A percentile compares a stretch with the other conserved stretches of the same genome.
phyloP scores from a whole-genome alignment of 2,329 filamentous ascomycete genomes.

The Diaporthe caulivora region DNA sequence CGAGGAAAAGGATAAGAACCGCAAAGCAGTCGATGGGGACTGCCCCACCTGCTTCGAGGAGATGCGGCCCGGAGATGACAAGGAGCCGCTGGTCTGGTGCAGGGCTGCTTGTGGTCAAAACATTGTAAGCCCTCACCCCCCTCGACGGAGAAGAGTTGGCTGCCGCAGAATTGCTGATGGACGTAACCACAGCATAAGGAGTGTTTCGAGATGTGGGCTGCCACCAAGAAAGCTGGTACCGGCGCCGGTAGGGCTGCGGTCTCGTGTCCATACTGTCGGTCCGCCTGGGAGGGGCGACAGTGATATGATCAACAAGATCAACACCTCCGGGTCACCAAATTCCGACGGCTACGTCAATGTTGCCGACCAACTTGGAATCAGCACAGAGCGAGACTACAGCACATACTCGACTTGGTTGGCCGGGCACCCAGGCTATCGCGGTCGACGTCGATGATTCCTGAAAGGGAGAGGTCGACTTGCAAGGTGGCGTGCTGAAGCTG shows the following conservation, averaged over 20 bases:
- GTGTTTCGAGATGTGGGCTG: conserved; percentile 68
- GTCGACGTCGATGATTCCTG: neutral
- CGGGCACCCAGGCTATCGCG: neutral
- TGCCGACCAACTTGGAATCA: conserved; percentile 70
- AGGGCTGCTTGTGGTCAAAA: conserved; percentile 66
- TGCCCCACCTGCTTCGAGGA: conserved; percentile 70
- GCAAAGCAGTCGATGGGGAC: conserved; percentile 65
- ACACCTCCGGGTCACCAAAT: conserved; percentile 54
- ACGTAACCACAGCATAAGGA: conserved; percentile 52
- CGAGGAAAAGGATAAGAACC: conserved; percentile 50
- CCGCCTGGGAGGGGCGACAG: conserved; percentile 64
- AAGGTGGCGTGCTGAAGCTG: neutral
- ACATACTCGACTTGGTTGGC: conserved; percentile 36
- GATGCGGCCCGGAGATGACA: conserved; percentile 50
- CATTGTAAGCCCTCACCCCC: conserved; percentile 47
- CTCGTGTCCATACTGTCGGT: conserved; percentile 73
- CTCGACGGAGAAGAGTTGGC: neutral
- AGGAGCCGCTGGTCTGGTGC: conserved; percentile 62
- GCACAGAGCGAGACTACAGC: conserved; percentile 56
- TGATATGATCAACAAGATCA: conserved; percentile 57
- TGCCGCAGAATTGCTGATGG: neutral
- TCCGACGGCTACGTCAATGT: conserved; percentile 73
- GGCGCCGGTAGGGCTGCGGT: conserved; percentile 49
- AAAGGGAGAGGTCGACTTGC: neutral
- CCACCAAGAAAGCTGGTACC: conserved; percentile 54